phyloP scores from a whole-genome alignment of 2,329 filamentous ascomycete species.

The Plenodomus tracheiphilus region DNA sequence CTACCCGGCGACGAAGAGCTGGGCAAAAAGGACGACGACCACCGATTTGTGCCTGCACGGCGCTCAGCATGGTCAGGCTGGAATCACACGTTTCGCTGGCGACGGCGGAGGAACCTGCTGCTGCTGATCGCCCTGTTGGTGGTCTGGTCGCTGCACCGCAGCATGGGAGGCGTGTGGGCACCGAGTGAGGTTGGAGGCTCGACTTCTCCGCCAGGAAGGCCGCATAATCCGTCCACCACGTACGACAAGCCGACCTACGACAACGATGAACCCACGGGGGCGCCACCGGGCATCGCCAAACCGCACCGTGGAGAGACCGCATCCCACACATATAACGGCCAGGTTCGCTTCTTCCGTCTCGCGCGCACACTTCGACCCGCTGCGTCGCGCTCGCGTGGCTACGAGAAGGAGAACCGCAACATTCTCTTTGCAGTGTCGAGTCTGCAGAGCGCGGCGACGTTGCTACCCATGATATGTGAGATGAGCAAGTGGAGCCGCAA shows the following conservation, averaged over 20 bases:
- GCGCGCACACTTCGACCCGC: slow-evolving; percentile 62
- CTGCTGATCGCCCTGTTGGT: slow-evolving; percentile 48
- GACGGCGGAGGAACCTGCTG: slow-evolving; percentile 54
- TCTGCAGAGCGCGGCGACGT: slow-evolving; percentile 69
- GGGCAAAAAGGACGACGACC: slow-evolving; percentile 68
- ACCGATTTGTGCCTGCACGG: slow-evolving; percentile 47
- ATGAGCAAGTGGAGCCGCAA: slow-evolving; percentile 74
- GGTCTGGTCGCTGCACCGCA: slow-evolving; percentile 66
- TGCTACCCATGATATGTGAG: slow-evolving; percentile 83
- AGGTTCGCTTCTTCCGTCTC: slow-evolving; percentile 69
- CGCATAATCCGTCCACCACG: slow-evolving; percentile 2
- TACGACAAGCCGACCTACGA: slow-evolving; percentile 10
- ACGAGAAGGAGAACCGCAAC: slow-evolving; percentile 62
- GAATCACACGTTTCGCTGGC: slow-evolving; percentile 44
- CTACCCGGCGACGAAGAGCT: slow-evolving; percentile 63
- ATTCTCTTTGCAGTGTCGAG: slow-evolving; percentile 79
- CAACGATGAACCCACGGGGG: slow-evolving; percentile 25
- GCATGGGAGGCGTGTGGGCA: background rate
- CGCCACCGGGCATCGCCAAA: slow-evolving; percentile 29
- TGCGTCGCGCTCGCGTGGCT: slow-evolving; percentile 59
- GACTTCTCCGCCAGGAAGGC: slow-evolving; percentile 2
- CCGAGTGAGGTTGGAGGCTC: background rate
- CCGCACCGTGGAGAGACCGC: slow-evolving; percentile 17
- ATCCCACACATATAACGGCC: slow-evolving; percentile 63
- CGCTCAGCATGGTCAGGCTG: slow-evolving; percentile 29